Conservation (phyloP, 1,139 yeast genomes). For the Geotrichum cucujoidarum region DNA sequence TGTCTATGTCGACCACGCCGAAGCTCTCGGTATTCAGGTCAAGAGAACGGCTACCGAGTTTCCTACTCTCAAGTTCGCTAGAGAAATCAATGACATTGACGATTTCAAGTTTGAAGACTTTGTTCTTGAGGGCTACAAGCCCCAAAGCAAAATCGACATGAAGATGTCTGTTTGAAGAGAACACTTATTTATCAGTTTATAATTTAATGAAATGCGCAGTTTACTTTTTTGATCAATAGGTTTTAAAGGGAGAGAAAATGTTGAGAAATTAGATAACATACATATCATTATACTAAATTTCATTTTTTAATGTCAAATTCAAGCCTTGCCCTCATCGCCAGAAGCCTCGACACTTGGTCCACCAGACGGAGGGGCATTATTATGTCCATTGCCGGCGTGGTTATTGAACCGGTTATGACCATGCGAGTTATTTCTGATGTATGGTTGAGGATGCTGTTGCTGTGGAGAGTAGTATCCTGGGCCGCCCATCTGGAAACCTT, state of each 20-base stretch:
- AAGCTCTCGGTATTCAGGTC: constrained; percentile 77
- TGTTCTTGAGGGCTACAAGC: constrained; percentile 69
- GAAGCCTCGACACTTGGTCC: background rate
- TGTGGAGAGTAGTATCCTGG: constrained; percentile 13
- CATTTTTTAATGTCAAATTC: background rate
- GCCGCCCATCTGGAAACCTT: constrained; percentile 5
- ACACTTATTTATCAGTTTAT: background rate
- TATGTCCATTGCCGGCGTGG: background rate
- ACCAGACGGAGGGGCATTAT: background rate
- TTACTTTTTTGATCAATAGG: too few species aligned
- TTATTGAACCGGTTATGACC: constrained; percentile 1
- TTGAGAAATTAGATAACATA: too few species aligned
- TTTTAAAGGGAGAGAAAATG: too few species aligned
- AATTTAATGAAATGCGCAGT: background rate
- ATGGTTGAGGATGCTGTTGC: constrained; percentile 15
- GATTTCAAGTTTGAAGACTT: constrained; percentile 88
- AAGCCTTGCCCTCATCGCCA: background rate
- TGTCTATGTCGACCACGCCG: constrained; percentile 87
- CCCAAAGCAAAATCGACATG: constrained; percentile 84
- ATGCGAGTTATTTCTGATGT: background rate
- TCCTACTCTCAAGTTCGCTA: constrained; percentile 68
- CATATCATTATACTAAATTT: background rate
- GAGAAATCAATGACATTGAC: constrained; percentile 68
- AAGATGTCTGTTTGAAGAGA: constrained; percentile 56
- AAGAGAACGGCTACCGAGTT: constrained; percentile 68